Base-by-base conservation (phyloP, 1,284 basidiomycete genomes). In the Psilocybe mexicana region DNA sequence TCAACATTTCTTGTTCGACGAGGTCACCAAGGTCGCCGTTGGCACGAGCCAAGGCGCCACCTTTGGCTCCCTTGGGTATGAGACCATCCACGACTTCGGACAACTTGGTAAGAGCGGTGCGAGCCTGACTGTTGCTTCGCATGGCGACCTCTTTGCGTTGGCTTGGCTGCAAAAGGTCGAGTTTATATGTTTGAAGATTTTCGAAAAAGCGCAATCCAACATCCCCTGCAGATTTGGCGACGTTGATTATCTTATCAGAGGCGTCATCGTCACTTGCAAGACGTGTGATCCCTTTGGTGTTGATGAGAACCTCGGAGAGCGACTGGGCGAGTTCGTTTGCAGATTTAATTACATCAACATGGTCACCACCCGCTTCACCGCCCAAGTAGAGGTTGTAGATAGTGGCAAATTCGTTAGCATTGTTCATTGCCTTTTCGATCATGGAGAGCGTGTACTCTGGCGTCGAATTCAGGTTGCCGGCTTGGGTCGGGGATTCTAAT, bases 391-490 rank as follows among this genome's bases (percentile, higher is more conserved):
- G 84, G 72, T 94, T 94, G 80, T 96, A 99, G 52, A 95, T 83
- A 24, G 93, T 93, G 10, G 96, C 95, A 70, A 99, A 99, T 71
- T 99, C 96, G 60, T 89, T 98, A 14, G 94, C 92, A 67, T 92
- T 96, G 68, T 93, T 93, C 72, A 90, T 81, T 3, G 94, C 91
- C 78, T 98, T 98, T 74, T 99, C 97, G 68, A 99, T 94, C 89
- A 99, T 95, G 8, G 97, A 98, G 25, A 98, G 79, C 0, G 96
- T 97, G 72, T 98, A 99, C 71, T 98, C 96, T 12, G 97, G 96
- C 0, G 97, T 99, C 6, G 96, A 95, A 64, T 92, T 96, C 62
- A 92, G 85, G 77, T 98, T 98, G 44, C 96, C 97, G 6, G 89
- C 88, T 66, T 95, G 92, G 43, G 92, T 90, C 7, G 95, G 94